Base-by-base conservation (phyloP, 31 red algal genomes). In the Bonnemaisonia californica region DNA sequence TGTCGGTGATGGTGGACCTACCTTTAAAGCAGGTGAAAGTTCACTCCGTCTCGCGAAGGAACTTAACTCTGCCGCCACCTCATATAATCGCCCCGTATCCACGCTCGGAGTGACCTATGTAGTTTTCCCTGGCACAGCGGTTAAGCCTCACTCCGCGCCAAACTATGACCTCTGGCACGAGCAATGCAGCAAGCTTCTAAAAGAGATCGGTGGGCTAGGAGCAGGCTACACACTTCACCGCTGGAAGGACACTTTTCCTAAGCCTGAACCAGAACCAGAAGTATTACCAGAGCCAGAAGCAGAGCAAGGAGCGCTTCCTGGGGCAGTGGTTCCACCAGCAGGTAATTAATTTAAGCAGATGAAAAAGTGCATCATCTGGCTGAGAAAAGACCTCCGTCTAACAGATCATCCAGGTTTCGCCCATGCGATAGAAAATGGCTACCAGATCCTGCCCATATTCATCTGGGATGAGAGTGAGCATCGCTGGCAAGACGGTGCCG, bases 121-220 rank as follows among this genome's bases (percentile, higher is more conserved):
- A 13, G 29, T 74, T 19, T 74, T 74, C n/a, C n/a, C n/a, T 57
- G 21, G 37, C 9, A 42, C 11, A 55, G 18, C 36, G 9, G 22
- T 12, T 57, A 27, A 33, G 19, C 36, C 30, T 21, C 19, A 57
- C 16, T 11, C 16, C 36, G 36, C 69, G 22, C 69, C 69, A 12
- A 54, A 74, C 69, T 57, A 57, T 27, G 37, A 12, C 21, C 22
- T 55, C 9, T 74, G 69, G 69, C 69, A 74, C 31, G 36, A 12
- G 12, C 13, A 74, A 56, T 45, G 29, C 31, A 18, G 29, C 36
- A 74, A 57, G 18, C 36, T 74, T 19, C 30, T 74, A 18, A 56
- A 56, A 45, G 40, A 74, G 13, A 74, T 74, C 18, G 69, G 69
- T 12, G 69, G 69, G 19, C 69, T 74, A 74, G 69, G 69, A 27